A percentile compares a stretch with the other conserved stretches of the same genome.
These are phyloP conservation scores for Asterophora parasitica DNA, from an alignment of 768 basidiomycete species.

Conservation along the genomic window DNA sequence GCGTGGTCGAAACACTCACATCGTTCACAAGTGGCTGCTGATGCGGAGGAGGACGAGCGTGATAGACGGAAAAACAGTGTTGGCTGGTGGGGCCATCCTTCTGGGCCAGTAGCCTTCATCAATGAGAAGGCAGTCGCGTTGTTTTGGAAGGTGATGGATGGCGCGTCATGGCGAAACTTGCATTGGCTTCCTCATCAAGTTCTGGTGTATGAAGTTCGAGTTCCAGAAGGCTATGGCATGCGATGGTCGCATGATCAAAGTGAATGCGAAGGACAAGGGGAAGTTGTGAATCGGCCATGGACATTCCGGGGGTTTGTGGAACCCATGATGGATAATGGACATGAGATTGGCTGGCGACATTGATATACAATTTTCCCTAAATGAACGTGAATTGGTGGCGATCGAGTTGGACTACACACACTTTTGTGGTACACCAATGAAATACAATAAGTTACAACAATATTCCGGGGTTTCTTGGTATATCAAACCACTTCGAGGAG, in stretches of 20 bases:
- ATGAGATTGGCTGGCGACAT: constrained; percentile 59
- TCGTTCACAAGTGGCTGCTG: constrained; percentile 33
- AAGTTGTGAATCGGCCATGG: constrained; percentile 32
- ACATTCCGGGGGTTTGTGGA: constrained; percentile 61
- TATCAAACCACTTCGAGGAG: not conserved
- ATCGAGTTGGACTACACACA: not conserved
- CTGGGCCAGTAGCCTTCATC: constrained; percentile 46
- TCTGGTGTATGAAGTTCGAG: constrained; percentile 58
- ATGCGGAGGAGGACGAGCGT: constrained; percentile 13
- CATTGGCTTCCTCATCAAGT: constrained; percentile 63
- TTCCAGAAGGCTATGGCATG: constrained; percentile 62
- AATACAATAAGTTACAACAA: too few species aligned
- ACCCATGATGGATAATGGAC: constrained; percentile 65
- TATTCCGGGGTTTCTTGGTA: too few species aligned
- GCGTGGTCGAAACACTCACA: constrained; percentile 68
- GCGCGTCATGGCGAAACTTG: constrained; percentile 56
- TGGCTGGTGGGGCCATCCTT: constrained; percentile 60
- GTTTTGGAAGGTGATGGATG: constrained; percentile 49
- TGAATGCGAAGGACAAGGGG: constrained; percentile 6
- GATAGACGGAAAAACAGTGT: constrained; percentile 17
- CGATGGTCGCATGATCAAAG: constrained; percentile 53
- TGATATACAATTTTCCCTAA: constrained; percentile 5
- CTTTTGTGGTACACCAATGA: not conserved
- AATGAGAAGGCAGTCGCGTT: constrained; percentile 48
- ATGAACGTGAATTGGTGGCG: not conserved